Base-by-base conservation (phyloP, 2,329 filamentous ascomycete species). In the Zalaria sp. region DNA sequence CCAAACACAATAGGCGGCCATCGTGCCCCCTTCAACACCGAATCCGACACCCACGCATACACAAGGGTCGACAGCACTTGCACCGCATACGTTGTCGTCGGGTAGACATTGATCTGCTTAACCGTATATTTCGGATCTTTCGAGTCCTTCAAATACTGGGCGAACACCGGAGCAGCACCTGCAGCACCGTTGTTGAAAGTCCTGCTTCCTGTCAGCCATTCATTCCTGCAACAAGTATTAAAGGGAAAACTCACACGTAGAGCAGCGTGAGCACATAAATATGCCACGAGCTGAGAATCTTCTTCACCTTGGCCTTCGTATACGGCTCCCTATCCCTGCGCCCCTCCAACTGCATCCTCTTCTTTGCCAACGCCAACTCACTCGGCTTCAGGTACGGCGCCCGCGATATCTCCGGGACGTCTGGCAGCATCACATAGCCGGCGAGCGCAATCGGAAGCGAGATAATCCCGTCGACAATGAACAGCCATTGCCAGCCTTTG, bases 31-130 rank as follows among this genome's bases (percentile, higher is more conserved):
- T 62, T 61, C 36, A 79, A 69, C 1, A 81, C 41, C 0, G 69
- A 67, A 53, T 82, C 79, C 0, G 77, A 81, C 0, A 69, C 69
- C 78, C 77, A 82, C 1, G 77, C 79, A 47, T 80, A 81, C 3
- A 71, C 60, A 1, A 81, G 61, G 0, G 78, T 81, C 1, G 69
- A 70, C 8, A 79, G 53, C 0, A 81, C 64, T 45, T 73, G 69
- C 2, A 77, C 65, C 0, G 67, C 72, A 27, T 61, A 63, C 5
- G 67, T 67, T 1, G 64, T 60, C 3, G 77, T 67, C 0, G 67
- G 69, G 0, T 70, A 65, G 1, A 68, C 69, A 34, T 77, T 73
- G 6, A 79, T 81, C 2, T 79, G 73, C 41, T 44, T 46, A 43
- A 71, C 53, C 0, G 60, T 61, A 49, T 72, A 72, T 27, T 63